Evolutionary conservation across 371 early-diverging fungal genomes (phyloP).

Genomic region (Mortierella sp.): DNA sequence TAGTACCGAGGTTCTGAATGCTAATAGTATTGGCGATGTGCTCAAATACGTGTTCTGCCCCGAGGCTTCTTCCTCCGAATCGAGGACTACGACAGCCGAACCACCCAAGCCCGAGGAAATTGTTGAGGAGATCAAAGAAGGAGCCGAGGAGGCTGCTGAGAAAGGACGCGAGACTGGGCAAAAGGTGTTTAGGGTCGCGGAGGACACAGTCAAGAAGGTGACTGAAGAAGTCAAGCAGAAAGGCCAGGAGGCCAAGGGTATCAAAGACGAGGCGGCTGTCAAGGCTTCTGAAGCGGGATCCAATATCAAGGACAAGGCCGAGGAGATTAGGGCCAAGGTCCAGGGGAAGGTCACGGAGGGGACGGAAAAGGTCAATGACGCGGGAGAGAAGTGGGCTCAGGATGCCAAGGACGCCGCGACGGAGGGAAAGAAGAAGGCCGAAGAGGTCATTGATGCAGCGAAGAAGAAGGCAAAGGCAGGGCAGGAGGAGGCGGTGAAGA

Average conservation of each 20-base stretch:
- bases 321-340: not conserved
- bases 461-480: slow-evolving; percentile 7
- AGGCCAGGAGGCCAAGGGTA: slow-evolving; percentile 1
- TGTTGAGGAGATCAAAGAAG: slow-evolving; percentile 21
- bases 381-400: slow-evolving; percentile 20
- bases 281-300: slow-evolving; percentile 11
- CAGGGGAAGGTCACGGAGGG: slow-evolving; percentile 9
- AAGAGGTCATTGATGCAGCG: slow-evolving; percentile 9
- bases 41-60: slow-evolving; percentile 54
- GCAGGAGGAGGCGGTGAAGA: not conserved
- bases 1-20: slow-evolving; percentile 39
- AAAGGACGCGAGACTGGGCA: slow-evolving; percentile 19
- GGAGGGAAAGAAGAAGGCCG: slow-evolving; percentile 8
- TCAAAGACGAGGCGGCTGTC: slow-evolving; percentile 3
- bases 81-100: slow-evolving; percentile 4
- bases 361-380: slow-evolving; percentile 17
- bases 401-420: slow-evolving; percentile 14
- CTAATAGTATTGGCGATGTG: slow-evolving; percentile 39
- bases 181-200: slow-evolving; percentile 22
- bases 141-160: slow-evolving; percentile 6
- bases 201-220: slow-evolving; percentile 21
- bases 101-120: slow-evolving; percentile 11
- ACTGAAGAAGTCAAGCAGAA: slow-evolving; percentile 12
- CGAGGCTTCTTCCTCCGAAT: not conserved
- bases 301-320: slow-evolving; percentile 6